Evolutionary conservation across 306 rosid genomes (phyloP).

Genomic region (Heteromeles arbutifolia): DNA sequence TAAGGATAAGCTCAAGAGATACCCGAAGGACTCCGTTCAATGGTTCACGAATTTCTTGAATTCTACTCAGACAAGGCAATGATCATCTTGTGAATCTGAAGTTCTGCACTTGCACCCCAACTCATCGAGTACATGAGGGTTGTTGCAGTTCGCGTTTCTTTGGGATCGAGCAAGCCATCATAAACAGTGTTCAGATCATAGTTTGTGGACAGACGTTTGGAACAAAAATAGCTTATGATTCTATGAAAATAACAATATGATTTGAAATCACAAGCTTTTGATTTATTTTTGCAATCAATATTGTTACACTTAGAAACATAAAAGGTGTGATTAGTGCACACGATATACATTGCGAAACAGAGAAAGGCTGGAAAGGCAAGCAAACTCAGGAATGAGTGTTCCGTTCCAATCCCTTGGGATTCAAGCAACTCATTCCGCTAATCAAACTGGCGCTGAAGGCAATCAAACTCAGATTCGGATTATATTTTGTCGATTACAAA

Average conservation of each 20-base stretch:
- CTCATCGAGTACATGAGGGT: background rate
- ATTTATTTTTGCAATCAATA: background rate
- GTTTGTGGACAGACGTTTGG: background rate
- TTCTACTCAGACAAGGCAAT: constrained; percentile 10
- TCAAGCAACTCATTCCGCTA: background rate
- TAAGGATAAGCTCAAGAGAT: constrained; percentile 71
- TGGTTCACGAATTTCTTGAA: constrained; percentile 78
- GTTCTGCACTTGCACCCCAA: background rate
- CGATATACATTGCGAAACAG: background rate
- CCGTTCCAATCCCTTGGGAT: background rate
- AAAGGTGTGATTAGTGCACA: background rate
- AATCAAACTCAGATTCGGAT: no score
- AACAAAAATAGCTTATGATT: background rate
- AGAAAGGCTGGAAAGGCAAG: background rate
- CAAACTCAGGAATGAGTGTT: no score
- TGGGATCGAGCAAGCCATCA: background rate
- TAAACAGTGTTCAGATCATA: background rate
- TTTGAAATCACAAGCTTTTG: background rate
- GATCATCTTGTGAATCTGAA: background rate
- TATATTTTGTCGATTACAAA: constrained; percentile 41
- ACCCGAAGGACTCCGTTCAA: constrained; percentile 61
- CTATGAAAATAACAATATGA: background rate
- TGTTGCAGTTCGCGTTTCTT: background rate
- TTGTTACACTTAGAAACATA: background rate
- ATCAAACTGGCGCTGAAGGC: no score